These are phyloP conservation scores for Cyberlindnera bimundalis DNA, from an alignment of 805 yeast genomes.

Conservation along the genomic window DNA sequence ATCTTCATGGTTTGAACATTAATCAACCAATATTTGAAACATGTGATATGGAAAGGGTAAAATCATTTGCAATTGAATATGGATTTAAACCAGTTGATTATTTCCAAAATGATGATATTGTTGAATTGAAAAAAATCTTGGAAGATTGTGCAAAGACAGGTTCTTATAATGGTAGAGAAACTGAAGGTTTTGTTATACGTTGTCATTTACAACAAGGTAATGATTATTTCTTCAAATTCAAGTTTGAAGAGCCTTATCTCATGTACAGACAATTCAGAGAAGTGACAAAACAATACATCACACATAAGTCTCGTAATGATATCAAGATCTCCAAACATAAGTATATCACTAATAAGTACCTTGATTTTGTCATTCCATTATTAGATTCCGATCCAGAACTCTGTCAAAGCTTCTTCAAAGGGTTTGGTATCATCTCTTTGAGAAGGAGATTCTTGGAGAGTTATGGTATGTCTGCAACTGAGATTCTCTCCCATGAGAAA, in stretches of 20 bases:
- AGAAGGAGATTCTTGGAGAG: constrained; percentile 60
- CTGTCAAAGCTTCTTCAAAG: constrained; percentile 43
- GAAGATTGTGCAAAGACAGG: constrained; percentile 63
- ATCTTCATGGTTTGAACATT: constrained; percentile 82
- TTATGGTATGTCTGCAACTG: constrained; percentile 55
- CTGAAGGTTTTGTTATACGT: constrained; percentile 93
- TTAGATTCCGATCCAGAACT: constrained; percentile 48
- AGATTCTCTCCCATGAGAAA: constrained; percentile 46
- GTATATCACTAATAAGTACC: constrained; percentile 59
- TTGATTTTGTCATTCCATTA: constrained; percentile 60
- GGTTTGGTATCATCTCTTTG: constrained; percentile 71
- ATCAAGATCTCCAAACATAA: constrained; percentile 50
- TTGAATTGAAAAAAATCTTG: constrained; percentile 47
- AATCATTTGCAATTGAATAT: constrained; percentile 55
- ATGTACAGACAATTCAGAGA: constrained; percentile 91
- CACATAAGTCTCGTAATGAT: constrained; percentile 27
- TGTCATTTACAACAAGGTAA: constrained; percentile 35
- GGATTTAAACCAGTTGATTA: constrained; percentile 67
- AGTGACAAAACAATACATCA: constrained; percentile 60
- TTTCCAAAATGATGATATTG: constrained; percentile 36
- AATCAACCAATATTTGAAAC: constrained; percentile 67
- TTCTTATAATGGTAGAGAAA: constrained; percentile 61
- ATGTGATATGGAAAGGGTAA: constrained; percentile 56
- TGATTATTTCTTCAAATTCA: constrained; percentile 84
- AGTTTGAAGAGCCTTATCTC: constrained; percentile 92